Evolutionary conservation across 768 basidiomycete genomes (phyloP).

Genomic region (Phaeotremella fagi): DNA sequence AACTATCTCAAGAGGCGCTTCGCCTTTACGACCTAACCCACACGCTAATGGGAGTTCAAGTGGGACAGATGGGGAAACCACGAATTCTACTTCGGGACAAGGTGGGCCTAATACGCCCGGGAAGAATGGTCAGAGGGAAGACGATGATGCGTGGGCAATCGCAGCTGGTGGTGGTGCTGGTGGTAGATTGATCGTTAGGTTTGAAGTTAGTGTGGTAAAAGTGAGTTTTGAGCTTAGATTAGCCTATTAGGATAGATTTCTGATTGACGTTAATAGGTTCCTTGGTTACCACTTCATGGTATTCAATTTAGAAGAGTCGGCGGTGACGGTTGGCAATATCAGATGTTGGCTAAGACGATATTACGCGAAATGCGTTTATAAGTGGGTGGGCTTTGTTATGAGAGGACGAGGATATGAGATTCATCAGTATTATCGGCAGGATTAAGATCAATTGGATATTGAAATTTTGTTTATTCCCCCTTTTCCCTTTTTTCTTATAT

Average conservation of each 20-base stretch:
- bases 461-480: no score
- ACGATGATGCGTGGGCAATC: constrained; percentile 48
- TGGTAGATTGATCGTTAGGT: constrained; percentile 79
- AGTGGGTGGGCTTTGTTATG: no score
- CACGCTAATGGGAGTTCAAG: constrained; percentile 17
- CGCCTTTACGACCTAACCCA: background rate
- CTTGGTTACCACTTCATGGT: constrained; percentile 86
- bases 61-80: constrained; percentile 17
- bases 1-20: constrained; percentile 2
- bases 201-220: constrained; percentile 97
- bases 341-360: constrained; percentile 65
- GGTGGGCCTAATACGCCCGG: constrained; percentile 6
- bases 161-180: constrained; percentile 53
- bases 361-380: constrained; percentile 42
- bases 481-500: no score
- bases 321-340: constrained; percentile 95
- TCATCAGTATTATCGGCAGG: no score
- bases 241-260: background rate
- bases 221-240: constrained; percentile 52
- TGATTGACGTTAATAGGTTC: constrained; percentile 58
- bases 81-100: background rate
- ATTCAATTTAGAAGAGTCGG: constrained; percentile 88
- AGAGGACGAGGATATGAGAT: no score
- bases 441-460: no score
- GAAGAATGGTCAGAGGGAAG: constrained; percentile 11